These are phyloP conservation scores for Phytophthora melonis DNA, from an alignment of 352 stramenopile species.

Conservation along the genomic window DNA sequence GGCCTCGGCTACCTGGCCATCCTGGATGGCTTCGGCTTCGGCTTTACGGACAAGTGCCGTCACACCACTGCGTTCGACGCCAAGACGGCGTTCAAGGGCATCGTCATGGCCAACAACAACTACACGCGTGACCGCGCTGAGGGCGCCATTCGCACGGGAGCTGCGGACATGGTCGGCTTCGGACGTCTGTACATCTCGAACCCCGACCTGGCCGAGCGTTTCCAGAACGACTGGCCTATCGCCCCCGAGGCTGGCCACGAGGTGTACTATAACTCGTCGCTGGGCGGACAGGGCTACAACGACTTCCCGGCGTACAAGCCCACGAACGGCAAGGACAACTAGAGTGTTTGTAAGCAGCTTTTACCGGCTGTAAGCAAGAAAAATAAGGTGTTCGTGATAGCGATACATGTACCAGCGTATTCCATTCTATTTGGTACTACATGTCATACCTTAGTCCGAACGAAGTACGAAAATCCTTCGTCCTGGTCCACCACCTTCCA, in stretches of 20 bases:
- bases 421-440: too few relatives aligned
- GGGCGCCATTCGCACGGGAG: constrained; percentile 39
- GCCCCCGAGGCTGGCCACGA: constrained; percentile 20
- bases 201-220: constrained; percentile 52
- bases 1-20: constrained; percentile 52
- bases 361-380: too few relatives aligned
- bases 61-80: constrained; percentile 37
- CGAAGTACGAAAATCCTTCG: too few relatives aligned
- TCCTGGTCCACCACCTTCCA: too few relatives aligned
- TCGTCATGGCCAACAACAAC: constrained; percentile 45
- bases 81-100: constrained; percentile 42
- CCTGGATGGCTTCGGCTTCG: constrained; percentile 46
- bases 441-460: too few relatives aligned
- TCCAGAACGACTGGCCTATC: constrained; percentile 42
- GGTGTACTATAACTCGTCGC: constrained; percentile 38
- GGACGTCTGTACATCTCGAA: constrained; percentile 56
- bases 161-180: constrained; percentile 44
- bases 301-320: constrained; percentile 36
- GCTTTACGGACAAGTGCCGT: constrained; percentile 42
- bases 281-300: constrained; percentile 37
- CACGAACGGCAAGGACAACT: constrained; percentile 6
- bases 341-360: background rate
- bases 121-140: constrained; percentile 48
- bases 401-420: too few relatives aligned
- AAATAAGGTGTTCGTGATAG: too few relatives aligned